These are phyloP conservation scores for Boletus eberwhitei DNA, from an alignment of 768 basidiomycete species.

Conservation along the genomic window DNA sequence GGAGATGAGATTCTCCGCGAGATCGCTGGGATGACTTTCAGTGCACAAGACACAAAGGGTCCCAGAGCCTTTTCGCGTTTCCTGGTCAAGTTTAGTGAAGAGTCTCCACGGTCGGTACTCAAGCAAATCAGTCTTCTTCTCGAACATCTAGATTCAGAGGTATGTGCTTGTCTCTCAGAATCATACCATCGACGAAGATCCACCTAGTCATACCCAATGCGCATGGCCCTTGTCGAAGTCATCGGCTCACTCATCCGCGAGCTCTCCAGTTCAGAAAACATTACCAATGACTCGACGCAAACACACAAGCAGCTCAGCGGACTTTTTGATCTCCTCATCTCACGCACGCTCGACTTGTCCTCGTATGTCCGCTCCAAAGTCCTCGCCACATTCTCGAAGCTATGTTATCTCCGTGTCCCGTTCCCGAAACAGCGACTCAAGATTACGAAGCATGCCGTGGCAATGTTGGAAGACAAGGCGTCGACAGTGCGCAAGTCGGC, in stretches of 20 bases:
- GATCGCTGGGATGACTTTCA: slow-evolving; percentile 75
- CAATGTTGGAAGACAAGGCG: slow-evolving; percentile 85
- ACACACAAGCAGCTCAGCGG: slow-evolving; percentile 70
- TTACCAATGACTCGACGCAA: slow-evolving; percentile 43
- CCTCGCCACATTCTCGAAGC: slow-evolving; percentile 66
- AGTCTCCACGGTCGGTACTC: slow-evolving; percentile 72
- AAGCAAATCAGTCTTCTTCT: slow-evolving; percentile 88
- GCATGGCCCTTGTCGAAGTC: slow-evolving; percentile 89
- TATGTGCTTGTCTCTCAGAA: slow-evolving; percentile 28
- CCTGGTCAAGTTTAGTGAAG: slow-evolving; percentile 75
- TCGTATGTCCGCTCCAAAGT: slow-evolving; percentile 93
- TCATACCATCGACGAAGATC: neutral
- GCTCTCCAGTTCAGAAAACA: slow-evolving; percentile 54
- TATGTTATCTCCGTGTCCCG: slow-evolving; percentile 73
- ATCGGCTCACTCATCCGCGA: slow-evolving; percentile 84
- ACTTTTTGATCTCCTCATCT: slow-evolving; percentile 80
- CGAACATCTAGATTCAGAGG: slow-evolving; percentile 89
- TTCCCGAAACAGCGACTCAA: slow-evolving; percentile 83
- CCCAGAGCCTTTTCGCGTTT: slow-evolving; percentile 85
- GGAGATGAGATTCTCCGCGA: slow-evolving; percentile 91
- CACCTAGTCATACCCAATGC: slow-evolving; percentile 88
- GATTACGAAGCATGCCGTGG: slow-evolving; percentile 73
- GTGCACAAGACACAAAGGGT: slow-evolving; percentile 79
- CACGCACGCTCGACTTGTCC: slow-evolving; percentile 83
- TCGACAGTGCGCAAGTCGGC: slow-evolving; percentile 85